phyloP scores from a whole-genome alignment of 257 asterid genomes.

The Salvia splendens region DNA sequence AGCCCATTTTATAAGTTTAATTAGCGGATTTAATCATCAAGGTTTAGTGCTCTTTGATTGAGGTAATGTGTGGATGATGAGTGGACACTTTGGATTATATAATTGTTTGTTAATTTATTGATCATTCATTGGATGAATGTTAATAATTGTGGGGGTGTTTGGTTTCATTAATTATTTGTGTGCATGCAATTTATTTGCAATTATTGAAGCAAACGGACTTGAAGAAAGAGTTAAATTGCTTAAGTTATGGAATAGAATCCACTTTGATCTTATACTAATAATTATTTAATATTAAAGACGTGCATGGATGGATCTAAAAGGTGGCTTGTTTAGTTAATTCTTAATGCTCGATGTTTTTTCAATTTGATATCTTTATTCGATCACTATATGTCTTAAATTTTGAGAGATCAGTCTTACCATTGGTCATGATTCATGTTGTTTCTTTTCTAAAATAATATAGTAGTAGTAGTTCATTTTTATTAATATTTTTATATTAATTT shows the following conservation, averaged over 20 bases:
- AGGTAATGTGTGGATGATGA: slow-evolving; percentile 57
- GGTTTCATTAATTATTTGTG: slow-evolving; percentile 7
- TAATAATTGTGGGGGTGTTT: slow-evolving; percentile 13
- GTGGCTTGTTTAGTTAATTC: background rate
- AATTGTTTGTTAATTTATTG: slow-evolving; percentile 8
- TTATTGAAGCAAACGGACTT: background rate
- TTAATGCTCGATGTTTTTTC: too few species aligned
- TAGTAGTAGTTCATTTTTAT: too few species aligned
- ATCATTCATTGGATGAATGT: slow-evolving; percentile 2
- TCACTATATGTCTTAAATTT: too few species aligned
- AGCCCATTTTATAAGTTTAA: background rate
- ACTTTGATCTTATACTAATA: background rate
- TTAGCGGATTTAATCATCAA: background rate
- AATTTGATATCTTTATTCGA: background rate
- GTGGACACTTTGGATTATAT: slow-evolving; percentile 50
- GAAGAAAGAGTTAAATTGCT: background rate
- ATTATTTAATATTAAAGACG: background rate
- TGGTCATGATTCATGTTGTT: too few species aligned
- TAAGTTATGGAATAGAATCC: background rate
- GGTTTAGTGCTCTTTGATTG: slow-evolving; percentile 64
- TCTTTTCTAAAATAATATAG: too few species aligned
- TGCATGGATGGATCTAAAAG: slow-evolving; percentile 4
- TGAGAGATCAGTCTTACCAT: background rate
- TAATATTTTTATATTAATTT: too few species aligned
- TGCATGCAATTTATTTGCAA: background rate